Evolutionary conservation across 208 protist genomes (phyloP).

Genomic region (Wallacemonas sp.): DNA sequence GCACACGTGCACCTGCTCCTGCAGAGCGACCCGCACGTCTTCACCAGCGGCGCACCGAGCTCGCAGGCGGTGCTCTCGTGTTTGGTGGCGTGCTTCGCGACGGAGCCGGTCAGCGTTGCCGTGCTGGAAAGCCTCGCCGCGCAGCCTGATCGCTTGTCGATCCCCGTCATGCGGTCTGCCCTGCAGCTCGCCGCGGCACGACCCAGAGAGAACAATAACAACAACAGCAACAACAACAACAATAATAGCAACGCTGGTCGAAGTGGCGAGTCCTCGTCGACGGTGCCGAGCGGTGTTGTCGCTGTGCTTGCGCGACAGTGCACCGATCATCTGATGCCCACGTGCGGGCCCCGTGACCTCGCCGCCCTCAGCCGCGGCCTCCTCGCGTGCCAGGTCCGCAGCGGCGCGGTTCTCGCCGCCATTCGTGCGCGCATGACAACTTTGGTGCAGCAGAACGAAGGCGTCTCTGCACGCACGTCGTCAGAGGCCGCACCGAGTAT

Average conservation of each 20-base stretch:
- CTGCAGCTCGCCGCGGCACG: slow-evolving; percentile 61
- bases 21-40: slow-evolving; percentile 64
- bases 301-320: slow-evolving; percentile 60
- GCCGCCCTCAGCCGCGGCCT: slow-evolving; percentile 57
- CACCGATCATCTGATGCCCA: slow-evolving; percentile 44
- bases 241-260: too few relatives aligned
- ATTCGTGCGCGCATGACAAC: slow-evolving; percentile 30
- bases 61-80: slow-evolving; percentile 60
- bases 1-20: slow-evolving; percentile 64
- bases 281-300: slow-evolving; percentile 5
- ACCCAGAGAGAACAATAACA: slow-evolving; percentile 41
- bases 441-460: too few relatives aligned
- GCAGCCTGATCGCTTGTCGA: slow-evolving; percentile 42
- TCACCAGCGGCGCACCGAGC: slow-evolving; percentile 51
- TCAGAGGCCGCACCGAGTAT: too few relatives aligned
- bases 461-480: too few relatives aligned
- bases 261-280: background rate
- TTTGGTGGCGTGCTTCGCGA: slow-evolving; percentile 73
- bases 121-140: slow-evolving; percentile 67
- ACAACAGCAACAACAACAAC: too few relatives aligned
- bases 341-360: slow-evolving; percentile 38
- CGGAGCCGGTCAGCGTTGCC: slow-evolving; percentile 54
- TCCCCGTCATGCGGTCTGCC: slow-evolving; percentile 52
- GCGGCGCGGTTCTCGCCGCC: slow-evolving; percentile 43
- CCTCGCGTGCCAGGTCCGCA: slow-evolving; percentile 66